Evolutionary conservation across 805 yeast species (phyloP).

Genomic region (Yamadazyma sp.): DNA sequence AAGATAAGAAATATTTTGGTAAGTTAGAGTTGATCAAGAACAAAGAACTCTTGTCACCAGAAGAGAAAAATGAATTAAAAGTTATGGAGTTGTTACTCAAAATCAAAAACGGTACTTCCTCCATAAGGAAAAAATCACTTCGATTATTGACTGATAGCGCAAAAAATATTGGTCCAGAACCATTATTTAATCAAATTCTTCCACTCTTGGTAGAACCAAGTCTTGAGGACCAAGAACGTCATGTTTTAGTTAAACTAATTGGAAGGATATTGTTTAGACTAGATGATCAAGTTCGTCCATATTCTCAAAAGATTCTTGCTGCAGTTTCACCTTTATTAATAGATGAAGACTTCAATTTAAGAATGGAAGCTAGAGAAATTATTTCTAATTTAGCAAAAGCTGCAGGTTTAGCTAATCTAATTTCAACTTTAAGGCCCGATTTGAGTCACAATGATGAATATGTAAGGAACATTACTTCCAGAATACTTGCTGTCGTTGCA

Average conservation of each 20-base stretch:
- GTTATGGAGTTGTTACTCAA: conserved; percentile 63
- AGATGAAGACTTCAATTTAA: conserved; percentile 73
- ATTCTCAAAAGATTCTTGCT: conserved; percentile 63
- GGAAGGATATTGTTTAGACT: conserved; percentile 66
- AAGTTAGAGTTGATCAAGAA: conserved; percentile 39
- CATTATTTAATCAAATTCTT: conserved; percentile 65
- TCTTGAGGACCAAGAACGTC: conserved; percentile 80
- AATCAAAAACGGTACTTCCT: conserved; percentile 76
- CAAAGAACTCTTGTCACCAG: conserved; percentile 28
- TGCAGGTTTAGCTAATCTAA: conserved; percentile 77
- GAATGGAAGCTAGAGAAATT: conserved; percentile 77
- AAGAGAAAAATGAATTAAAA: conserved; percentile 56
- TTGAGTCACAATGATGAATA: conserved; percentile 80
- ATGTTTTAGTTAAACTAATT: conserved; percentile 71
- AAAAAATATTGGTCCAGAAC: conserved; percentile 61
- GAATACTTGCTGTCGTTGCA: conserved; percentile 82
- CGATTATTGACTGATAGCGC: conserved; percentile 60
- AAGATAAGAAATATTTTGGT: conserved; percentile 71
- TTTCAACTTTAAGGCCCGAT: conserved; percentile 77
- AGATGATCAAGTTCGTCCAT: conserved; percentile 67
- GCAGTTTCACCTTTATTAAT: conserved; percentile 77
- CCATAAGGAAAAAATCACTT: conserved; percentile 64
- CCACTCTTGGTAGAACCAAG: conserved; percentile 72
- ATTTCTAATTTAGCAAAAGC: conserved; percentile 72
- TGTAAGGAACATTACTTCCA: conserved; percentile 69